Conservation (phyloP, 768 basidiomycete species). For the Austroboletus eburneus region DNA sequence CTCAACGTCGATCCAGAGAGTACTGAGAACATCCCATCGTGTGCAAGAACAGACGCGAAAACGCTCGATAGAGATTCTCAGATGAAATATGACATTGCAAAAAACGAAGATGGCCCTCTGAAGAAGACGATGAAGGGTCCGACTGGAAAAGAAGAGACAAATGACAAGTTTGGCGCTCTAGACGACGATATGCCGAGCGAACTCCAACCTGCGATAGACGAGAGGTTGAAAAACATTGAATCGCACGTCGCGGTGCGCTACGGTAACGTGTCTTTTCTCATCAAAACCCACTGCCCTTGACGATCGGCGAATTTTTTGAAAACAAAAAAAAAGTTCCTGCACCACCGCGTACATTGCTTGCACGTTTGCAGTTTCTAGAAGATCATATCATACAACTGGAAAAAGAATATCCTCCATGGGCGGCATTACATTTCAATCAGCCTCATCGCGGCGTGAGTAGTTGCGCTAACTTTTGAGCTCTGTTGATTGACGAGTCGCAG, state of each 20-base stretch:
- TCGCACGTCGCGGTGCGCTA: conserved; percentile 70
- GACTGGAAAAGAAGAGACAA: conserved; percentile 10
- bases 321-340: conserved; percentile 80
- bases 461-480: not conserved
- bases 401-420: conserved; percentile 84
- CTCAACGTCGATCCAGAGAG: conserved; percentile 34
- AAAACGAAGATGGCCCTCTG: conserved; percentile 75
- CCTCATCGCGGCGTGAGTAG: conserved; percentile 70
- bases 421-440: conserved; percentile 84
- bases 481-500: conserved; percentile 32
- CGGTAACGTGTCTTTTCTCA: conserved; percentile 40
- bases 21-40: conserved; percentile 43
- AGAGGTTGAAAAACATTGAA: conserved; percentile 65
- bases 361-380: conserved; percentile 67
- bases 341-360: conserved; percentile 58
- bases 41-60: conserved; percentile 73
- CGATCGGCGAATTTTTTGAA: conserved; percentile 3
- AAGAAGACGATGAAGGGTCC: conserved; percentile 48
- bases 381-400: conserved; percentile 74
- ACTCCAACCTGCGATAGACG: conserved; percentile 56
- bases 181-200: conserved; percentile 35
- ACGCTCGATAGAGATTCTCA: conserved; percentile 68
- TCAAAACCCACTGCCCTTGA: conserved; percentile 1
- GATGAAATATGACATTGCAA: conserved; percentile 87
- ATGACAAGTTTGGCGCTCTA: conserved; percentile 11